Conservation (phyloP, 73 alveolate species). For the Durusdinium trenchii region DNA sequence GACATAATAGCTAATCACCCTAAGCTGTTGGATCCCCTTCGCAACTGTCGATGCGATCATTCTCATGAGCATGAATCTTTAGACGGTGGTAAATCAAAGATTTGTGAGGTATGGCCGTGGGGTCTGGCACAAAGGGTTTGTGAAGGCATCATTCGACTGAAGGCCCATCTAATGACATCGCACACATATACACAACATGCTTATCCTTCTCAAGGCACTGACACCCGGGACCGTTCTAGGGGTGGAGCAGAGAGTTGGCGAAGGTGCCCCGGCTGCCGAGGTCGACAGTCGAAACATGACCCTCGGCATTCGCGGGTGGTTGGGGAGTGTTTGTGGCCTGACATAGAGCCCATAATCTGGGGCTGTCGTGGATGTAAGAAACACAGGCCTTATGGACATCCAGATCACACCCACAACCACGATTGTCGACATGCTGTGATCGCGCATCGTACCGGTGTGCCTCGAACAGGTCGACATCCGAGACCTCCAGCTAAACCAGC, state of each 20-base stretch:
- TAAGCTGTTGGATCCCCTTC: not conserved
- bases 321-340: slow-evolving; percentile 5
- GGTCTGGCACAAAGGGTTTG: not conserved
- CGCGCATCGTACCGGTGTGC: not conserved
- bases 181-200: not conserved
- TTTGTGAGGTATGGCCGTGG: not conserved
- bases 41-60: not conserved
- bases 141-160: not conserved
- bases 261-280: slow-evolving; percentile 33
- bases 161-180: not conserved
- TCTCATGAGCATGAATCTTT: not conserved
- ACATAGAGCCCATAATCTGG: not conserved
- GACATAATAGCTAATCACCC: not conserved
- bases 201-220: not conserved
- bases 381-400: not conserved
- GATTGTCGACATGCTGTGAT: not conserved
- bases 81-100: not conserved
- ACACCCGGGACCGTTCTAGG: too few species aligned
- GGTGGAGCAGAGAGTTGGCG: not conserved
- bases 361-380: not conserved
- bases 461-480: not conserved
- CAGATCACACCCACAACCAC: not conserved
- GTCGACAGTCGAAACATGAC: not conserved
- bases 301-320: slow-evolving; percentile 29
- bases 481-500: slow-evolving; percentile 5